Base-by-base conservation (phyloP, 176 grass and related monocot species). In the Oryza meridionalis region DNA sequence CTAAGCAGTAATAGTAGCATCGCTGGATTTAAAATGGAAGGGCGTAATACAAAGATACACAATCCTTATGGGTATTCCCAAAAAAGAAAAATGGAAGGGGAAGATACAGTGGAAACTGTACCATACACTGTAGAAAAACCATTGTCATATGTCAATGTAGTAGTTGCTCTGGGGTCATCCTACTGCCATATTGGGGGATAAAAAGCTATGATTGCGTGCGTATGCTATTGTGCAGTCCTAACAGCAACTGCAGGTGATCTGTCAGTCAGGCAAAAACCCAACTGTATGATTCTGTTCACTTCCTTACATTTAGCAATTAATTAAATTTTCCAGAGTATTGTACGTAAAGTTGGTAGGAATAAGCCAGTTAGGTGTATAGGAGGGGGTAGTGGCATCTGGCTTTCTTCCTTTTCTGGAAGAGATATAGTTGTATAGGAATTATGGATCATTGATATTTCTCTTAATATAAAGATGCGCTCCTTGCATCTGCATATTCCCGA, bases 241-340 rank as follows among this genome's bases (percentile, higher is more conserved):
- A 9, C 7, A 61, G 21, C 55, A n/a, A 61, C 55, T 9, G 55
- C 7, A n/a, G 55, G 55, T 61, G 55, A 8, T 61, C 19, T 61
- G 55, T 61, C 55, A 29, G 4, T 26, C 5, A 49, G 38, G 47
- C 43, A 75, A 51, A 84, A 67, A 15, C 16, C 31, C 16, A 61
- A 16, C 47, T 71, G 35, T 70, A 62, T 46, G 22, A 63, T 85
- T 61, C 35, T 42, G 53, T 42, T 62, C 37, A 24, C 53, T 63
- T 77, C 32, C 19, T 77, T 77, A 61, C 13, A 4, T 5, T 43
- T 63, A 25, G 63, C 31, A 14, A 5, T 63, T 43, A 62, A 15
- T 35, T 14, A 12, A 70, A 29, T 21, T 62, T 6, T 67, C 45
- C 43, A 88, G 53, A 74, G 55, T 79, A 84, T 84, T 35, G 16